Evolutionary conservation across 2,329 filamentous ascomycete genomes (phyloP).

Genomic region (Monilinia laxa): DNA sequence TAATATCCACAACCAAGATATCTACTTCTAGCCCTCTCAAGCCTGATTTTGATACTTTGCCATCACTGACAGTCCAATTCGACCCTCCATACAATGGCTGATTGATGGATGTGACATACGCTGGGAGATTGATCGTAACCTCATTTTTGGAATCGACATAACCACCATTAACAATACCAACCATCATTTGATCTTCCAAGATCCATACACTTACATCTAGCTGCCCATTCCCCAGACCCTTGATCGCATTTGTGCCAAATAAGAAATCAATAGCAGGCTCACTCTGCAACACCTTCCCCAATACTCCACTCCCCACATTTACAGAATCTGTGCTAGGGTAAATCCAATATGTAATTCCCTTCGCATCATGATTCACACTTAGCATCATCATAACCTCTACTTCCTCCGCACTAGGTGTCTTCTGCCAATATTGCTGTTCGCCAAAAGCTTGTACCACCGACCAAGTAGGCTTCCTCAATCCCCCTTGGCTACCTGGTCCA

Average conservation of each 20-base stretch:
- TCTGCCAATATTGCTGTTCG: slow-evolving; percentile 45
- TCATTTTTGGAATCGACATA: slow-evolving; percentile 30
- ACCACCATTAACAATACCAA: slow-evolving; percentile 44
- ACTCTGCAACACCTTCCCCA: slow-evolving; percentile 45
- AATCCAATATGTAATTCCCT: slow-evolving; percentile 49
- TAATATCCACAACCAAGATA: slow-evolving; percentile 31
- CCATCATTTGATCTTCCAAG: slow-evolving; percentile 40
- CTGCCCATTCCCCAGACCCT: slow-evolving; percentile 25
- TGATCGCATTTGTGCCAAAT: slow-evolving; percentile 37
- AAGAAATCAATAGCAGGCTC: slow-evolving; percentile 42
- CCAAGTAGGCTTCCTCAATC: slow-evolving; percentile 47
- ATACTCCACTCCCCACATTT: slow-evolving; percentile 38
- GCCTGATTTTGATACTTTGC: slow-evolving; percentile 30
- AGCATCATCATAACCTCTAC: slow-evolving; percentile 50
- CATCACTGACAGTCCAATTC: slow-evolving; percentile 30
- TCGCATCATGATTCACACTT: slow-evolving; percentile 50
- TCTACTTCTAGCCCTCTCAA: slow-evolving; percentile 33
- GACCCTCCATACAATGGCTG: slow-evolving; percentile 31
- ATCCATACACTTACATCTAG: slow-evolving; percentile 47
- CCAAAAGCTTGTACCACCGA: slow-evolving; percentile 52
- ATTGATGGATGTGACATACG: slow-evolving; percentile 17
- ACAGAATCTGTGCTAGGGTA: slow-evolving; percentile 44
- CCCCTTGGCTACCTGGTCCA: slow-evolving; percentile 30
- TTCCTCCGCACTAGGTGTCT: slow-evolving; percentile 48
- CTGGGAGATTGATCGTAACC: slow-evolving; percentile 32